phyloP scores from a whole-genome alignment of 495 filamentous ascomycete genomes.

The Penicillium bialowiezense region DNA sequence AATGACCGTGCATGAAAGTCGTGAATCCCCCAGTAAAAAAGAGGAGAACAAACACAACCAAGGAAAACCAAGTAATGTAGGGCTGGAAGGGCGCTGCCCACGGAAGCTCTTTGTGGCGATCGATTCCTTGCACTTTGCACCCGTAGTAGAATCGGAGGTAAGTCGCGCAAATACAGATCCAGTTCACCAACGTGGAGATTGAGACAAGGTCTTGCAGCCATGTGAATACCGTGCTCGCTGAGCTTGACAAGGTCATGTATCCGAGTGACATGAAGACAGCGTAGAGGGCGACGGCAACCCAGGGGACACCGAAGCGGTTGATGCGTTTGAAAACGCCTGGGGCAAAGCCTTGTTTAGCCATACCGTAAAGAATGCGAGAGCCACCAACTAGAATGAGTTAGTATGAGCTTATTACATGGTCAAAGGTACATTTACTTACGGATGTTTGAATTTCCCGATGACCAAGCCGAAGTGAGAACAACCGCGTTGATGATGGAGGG shows the following conservation, averaged over 20 bases:
- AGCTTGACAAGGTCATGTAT: conserved; percentile 52
- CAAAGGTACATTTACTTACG: neutral
- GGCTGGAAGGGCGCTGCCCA: conserved; percentile 52
- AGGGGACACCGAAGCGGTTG: conserved; percentile 60
- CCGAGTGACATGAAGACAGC: conserved; percentile 51
- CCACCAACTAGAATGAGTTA: conserved; percentile 25
- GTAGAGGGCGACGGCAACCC: conserved; percentile 47
- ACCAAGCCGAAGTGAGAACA: conserved; percentile 44
- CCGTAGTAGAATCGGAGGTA: conserved; percentile 57
- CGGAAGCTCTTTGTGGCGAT: conserved; percentile 39
- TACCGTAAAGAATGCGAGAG: conserved; percentile 42
- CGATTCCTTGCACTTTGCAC: conserved; percentile 45
- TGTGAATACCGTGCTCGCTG: conserved; percentile 53
- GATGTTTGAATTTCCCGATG: conserved; percentile 46
- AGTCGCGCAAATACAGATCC: conserved; percentile 51
- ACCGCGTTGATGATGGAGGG: conserved; percentile 52
- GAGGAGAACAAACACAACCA: conserved; percentile 48
- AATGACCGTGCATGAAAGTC: conserved; percentile 52
- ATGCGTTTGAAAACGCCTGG: conserved; percentile 46
- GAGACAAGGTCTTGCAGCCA: conserved; percentile 57
- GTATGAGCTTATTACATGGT: neutral
- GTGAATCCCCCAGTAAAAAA: conserved; percentile 26
- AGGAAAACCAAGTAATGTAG: conserved; percentile 43
- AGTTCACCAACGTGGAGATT: conserved; percentile 51
- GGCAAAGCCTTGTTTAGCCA: conserved; percentile 41